Base-by-base conservation (phyloP, 805 yeast genomes). In the Wickerhamiella sorbophila region DNA sequence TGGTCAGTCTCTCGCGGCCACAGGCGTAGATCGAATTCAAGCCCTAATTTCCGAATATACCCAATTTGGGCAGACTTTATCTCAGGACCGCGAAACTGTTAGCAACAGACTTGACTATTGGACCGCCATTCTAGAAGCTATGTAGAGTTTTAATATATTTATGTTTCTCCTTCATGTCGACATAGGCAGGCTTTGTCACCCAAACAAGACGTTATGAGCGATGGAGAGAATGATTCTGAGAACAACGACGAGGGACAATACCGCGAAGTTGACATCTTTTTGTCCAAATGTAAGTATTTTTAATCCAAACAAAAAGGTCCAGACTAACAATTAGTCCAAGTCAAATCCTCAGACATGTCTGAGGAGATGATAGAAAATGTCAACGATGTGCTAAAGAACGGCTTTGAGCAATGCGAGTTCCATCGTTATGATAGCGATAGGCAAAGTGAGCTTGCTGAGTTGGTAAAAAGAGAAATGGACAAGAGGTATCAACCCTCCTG, bases 391-490 rank as follows among this genome's bases (percentile, higher is more conserved):
- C 65, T 77, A 3, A 52, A 55, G 31, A 69, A 64, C 33, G 76
- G 77, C 1, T 48, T 62, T 31, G 58, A 59, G 35, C n/a, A n/a
- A n/a, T n/a, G n/a, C n/a, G n/a, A n/a, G n/a, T n/a, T n/a, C n/a
- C n/a, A n/a, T n/a, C 55, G 63, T 33, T 71, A 69, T 57, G 58
- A 64, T 29, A 55, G 66, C 5, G 79, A 74, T 47, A n/a, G n/a
- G n/a, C n/a, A n/a, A n/a, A 62, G 61, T 54, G 80, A 75, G 43
- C 64, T 73, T 29, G 81, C 81, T 18, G 69, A 76, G 3, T 67
- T 57, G 44, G 62, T 75, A 39, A 75, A 75, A 56, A 72, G 72
- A 52, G 77, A 70, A 46, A 61, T 75, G 53, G 81, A 75, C 51
- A 63, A 65, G 27, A 56, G 65, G 36, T 73, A 65, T 49, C 77